Base-by-base conservation (phyloP, 78 protist species). In the Pelomyxa schiedti region DNA sequence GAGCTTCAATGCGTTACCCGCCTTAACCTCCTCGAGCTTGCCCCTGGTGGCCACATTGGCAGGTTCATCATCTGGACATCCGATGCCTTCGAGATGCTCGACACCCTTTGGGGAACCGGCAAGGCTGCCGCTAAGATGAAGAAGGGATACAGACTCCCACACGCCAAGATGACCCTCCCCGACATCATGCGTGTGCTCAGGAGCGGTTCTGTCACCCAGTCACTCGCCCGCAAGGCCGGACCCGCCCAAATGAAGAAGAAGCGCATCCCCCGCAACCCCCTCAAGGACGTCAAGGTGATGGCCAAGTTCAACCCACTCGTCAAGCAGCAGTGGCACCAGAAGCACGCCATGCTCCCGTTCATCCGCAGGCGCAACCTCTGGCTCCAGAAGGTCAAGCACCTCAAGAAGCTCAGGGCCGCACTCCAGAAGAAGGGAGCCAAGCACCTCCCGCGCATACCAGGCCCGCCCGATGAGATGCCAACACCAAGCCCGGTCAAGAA, bases 41-140 rank as follows among this genome's bases (percentile, higher is more conserved):
- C 99, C 71, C 99, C 99, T 36, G 99, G 99, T 80, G 99, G 99
- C 37, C 99, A 97, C 89, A 63, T 98, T 32, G 99, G 99, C 79
- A 95, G 99, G 76, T 93, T 97, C 87, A 41, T 94, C 94, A 88
- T 98, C 91, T 98, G 99, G 99, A 88, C 99, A 53, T 73, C 94
- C 85, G 74, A 79, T 47, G 99, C 99, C 58, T 95, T 97, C 92
- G 79, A 82, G 82, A 43, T 72, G 75, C 90, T 98, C 41, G 95
- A 95, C 85, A 0, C 8, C 24, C 8, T 90, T 88, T 97, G 72
- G 82, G 97, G 95, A 39, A 86, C 95, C 35, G 37, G 43, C 52
- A 0, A n/a, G 65, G 42, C 26, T 29, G 7, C 77, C 26, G 67
- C 88, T n/a, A 35, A 58, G 68, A 30, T 38, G 72, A 94, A 95